Percentiles rank a stretch among this genome's conserved stretches.
Evolutionary conservation across 768 basidiomycete species (phyloP).

Genomic region (Rhizopogon vinicolor): DNA sequence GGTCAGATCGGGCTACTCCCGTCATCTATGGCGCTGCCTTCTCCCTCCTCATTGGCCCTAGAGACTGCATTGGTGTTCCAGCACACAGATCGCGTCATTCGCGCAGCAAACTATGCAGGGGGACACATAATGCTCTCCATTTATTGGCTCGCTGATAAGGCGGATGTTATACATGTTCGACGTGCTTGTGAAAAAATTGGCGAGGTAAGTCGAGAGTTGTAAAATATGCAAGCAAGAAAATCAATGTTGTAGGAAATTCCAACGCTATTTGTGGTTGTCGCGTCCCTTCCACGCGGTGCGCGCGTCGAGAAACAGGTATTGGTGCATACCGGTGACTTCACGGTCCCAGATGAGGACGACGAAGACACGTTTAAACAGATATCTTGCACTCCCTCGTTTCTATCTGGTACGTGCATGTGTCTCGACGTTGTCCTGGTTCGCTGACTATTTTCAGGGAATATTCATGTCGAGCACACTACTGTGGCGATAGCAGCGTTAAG

Average conservation of each 20-base stretch:
- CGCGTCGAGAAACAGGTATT: slow-evolving; percentile 74
- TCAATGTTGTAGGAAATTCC: slow-evolving; percentile 26
- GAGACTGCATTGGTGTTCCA: slow-evolving; percentile 79
- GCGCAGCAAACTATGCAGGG: slow-evolving; percentile 50
- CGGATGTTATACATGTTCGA: slow-evolving; percentile 37
- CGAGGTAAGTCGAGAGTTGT: slow-evolving; percentile 11
- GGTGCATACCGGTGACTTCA: slow-evolving; percentile 60
- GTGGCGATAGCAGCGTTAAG: no score
- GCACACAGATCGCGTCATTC: slow-evolving; percentile 67
- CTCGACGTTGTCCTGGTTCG: neutral
- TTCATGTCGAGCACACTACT: neutral
- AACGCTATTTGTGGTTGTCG: slow-evolving; percentile 57
- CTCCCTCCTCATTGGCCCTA: slow-evolving; percentile 35
- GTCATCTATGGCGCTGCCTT: slow-evolving; percentile 60
- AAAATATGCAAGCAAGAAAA: neutral
- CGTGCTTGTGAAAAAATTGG: slow-evolving; percentile 27
- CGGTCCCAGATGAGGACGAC: slow-evolving; percentile 39
- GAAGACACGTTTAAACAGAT: slow-evolving; percentile 35
- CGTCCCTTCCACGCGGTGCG: slow-evolving; percentile 67
- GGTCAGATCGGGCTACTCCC: slow-evolving; percentile 95
- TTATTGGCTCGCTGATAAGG: slow-evolving; percentile 59
- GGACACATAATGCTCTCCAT: slow-evolving; percentile 62
- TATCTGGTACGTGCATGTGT: slow-evolving; percentile 31
- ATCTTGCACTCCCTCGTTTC: slow-evolving; percentile 31
- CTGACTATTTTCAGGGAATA: neutral